Percentiles rank a stretch among this genome's conserved stretches.
phyloP scores from a whole-genome alignment of 371 early-diverging fungal genomes.

The Synchytrium microbalum region DNA sequence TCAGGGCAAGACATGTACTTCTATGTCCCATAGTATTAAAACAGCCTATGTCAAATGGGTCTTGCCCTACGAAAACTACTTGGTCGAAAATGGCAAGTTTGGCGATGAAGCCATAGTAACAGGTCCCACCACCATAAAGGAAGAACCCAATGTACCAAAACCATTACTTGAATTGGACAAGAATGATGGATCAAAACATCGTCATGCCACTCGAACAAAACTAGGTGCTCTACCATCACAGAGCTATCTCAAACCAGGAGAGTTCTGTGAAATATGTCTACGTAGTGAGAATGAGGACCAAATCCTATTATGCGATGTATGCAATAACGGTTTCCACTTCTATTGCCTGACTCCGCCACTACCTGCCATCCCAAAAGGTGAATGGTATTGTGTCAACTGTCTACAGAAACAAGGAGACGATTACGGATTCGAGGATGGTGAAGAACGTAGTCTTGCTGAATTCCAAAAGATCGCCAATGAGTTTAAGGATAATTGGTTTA shows the following conservation, averaged over 20 bases:
- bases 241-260: neutral
- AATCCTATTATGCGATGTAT: constrained; percentile 80
- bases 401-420: constrained; percentile 69
- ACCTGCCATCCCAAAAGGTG: constrained; percentile 51
- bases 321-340: constrained; percentile 74
- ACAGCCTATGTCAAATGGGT: constrained; percentile 68
- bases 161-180: neutral
- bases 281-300: constrained; percentile 35
- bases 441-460: constrained; percentile 62
- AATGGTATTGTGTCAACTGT: constrained; percentile 87
- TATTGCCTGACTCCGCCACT: constrained; percentile 72
- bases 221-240: neutral
- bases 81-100: constrained; percentile 35
- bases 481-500: constrained; percentile 75
- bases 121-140: neutral
- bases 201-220: neutral
- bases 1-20: constrained; percentile 66
- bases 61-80: constrained; percentile 77
- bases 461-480: constrained; percentile 72
- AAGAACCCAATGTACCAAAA: constrained; percentile 7
- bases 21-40: constrained; percentile 78
- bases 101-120: neutral
- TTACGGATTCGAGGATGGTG: constrained; percentile 88
- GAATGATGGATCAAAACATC: constrained; percentile 4
- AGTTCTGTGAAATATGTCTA: constrained; percentile 31